Base-by-base conservation (phyloP, 2,329 filamentous ascomycete genomes). In the Fusarium abutilonis region DNA sequence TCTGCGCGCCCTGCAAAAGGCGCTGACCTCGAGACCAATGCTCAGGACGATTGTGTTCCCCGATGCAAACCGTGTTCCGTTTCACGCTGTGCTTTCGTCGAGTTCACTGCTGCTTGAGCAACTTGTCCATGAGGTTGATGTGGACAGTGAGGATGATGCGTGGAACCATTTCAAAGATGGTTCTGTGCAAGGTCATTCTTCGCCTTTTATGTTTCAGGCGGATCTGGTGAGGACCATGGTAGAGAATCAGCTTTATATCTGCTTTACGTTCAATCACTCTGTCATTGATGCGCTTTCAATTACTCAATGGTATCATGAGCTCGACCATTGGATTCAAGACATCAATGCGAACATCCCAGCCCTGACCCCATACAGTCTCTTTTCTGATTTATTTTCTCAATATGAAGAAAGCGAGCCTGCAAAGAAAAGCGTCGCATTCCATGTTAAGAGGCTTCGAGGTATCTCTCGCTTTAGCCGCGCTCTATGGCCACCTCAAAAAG, bases 271-370 rank as follows among this genome's bases (percentile, higher is more conserved):
- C 45, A 77, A 72, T 50, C 76, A 78, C 56, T 75, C 74, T 38
- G 60, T 74, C 34, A 68, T 76, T 23, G 76, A 78, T 55, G 75
- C 73, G 13, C 39, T 77, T 40, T 74, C 70, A 1, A 60, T 77
- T 8, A 62, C 72, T 11, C 65, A 73, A 4, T 75, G 70, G 68
- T 69, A 75, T 31, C 68, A 70, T 35, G 73, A 77, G 40, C 65
- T 78, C 3, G 72, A 75, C 48, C 68, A 62, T 4, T 66, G 72
- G 31, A 69, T 78, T 6, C 47, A 60, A 29, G 54, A 72, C 34
- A 19, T 49, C 4, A 50, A 66, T 5, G 23, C 55, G 1, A n/a
- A 56, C 0, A 51, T 69, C 3, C 66, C 72, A 2, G 42, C 51
- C 5, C 44, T 69, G 11, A 74, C 73, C 1, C 68, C 72, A 0